Evolutionary conservation across 2,329 filamentous ascomycete genomes (phyloP).

Genomic region (Eutypa lata): DNA sequence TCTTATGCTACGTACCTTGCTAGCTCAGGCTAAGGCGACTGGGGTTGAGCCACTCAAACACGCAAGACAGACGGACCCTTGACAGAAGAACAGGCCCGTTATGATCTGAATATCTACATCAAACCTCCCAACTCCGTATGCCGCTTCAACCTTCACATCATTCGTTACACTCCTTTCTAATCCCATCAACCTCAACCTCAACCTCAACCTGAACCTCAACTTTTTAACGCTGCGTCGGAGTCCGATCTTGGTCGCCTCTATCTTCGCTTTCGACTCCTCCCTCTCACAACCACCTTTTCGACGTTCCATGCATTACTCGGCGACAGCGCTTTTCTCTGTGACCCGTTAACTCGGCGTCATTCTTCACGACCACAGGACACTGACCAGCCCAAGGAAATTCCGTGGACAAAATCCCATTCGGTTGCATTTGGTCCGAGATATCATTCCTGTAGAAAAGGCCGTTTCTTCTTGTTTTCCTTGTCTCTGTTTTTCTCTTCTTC

Average conservation of each 20-base stretch:
- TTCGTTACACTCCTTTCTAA: conserved; percentile 16
- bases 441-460: conserved; percentile 26
- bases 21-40: conserved; percentile 21
- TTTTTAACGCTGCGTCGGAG: conserved; percentile 7
- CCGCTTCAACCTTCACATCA: conserved; percentile 19
- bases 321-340: conserved; percentile 28
- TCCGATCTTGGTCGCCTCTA: conserved; percentile 6
- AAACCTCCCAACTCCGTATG: conserved; percentile 24
- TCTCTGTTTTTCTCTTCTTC: conserved; percentile 16
- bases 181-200: conserved; percentile 9
- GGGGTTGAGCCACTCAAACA: conserved; percentile 31
- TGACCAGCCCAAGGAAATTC: conserved; percentile 20
- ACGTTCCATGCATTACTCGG: conserved; percentile 13
- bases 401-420: conserved; percentile 21
- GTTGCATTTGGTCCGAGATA: conserved; percentile 24
- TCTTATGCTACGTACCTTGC: conserved; percentile 21
- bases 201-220: conserved; percentile 10
- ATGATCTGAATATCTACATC: conserved; percentile 30
- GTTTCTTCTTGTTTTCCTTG: conserved; percentile 29
- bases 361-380: conserved; percentile 21
- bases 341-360: conserved; percentile 51
- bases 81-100: conserved; percentile 10
- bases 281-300: conserved; percentile 10
- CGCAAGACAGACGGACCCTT: conserved; percentile 24
- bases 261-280: conserved; percentile 4